These are phyloP conservation scores for Zygosaccharomyces bisporus DNA, from an alignment of 805 yeast species.

Conservation along the genomic window DNA sequence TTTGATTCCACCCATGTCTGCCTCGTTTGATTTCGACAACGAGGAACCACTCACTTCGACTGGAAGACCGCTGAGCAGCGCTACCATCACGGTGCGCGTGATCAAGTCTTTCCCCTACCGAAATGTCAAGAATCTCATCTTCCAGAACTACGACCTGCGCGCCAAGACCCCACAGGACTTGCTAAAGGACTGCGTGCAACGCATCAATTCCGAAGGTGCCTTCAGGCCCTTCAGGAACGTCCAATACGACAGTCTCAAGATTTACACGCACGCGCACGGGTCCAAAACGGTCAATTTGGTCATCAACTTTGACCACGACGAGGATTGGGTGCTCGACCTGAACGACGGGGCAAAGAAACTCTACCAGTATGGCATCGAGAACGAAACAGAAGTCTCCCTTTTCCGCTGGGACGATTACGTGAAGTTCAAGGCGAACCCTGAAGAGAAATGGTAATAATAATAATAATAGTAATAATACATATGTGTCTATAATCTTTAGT, in stretches of 20 bases:
- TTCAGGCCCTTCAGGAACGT: constrained; percentile 81
- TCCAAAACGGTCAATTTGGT: constrained; percentile 90
- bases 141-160: constrained; percentile 67
- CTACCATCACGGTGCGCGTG: constrained; percentile 79
- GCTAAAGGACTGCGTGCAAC: constrained; percentile 46
- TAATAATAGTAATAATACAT: too few species aligned
- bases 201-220: constrained; percentile 55
- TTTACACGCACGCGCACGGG: constrained; percentile 93
- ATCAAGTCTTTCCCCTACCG: constrained; percentile 90
- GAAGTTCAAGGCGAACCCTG: constrained; percentile 74
- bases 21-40: constrained; percentile 34
- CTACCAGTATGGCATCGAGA: constrained; percentile 57
- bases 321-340: constrained; percentile 58
- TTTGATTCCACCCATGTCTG: constrained; percentile 15
- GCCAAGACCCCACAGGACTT: constrained; percentile 63
- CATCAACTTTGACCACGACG: constrained; percentile 79
- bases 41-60: constrained; percentile 80
- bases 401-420: constrained; percentile 66
- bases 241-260: constrained; percentile 67
- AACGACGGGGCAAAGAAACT: constrained; percentile 40
- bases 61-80: constrained; percentile 60
- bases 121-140: constrained; percentile 73
- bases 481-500: constrained; percentile 7
- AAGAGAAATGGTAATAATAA: constrained; percentile 75
- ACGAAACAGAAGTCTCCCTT: constrained; percentile 89